phyloP scores from a whole-genome alignment of 805 yeast species.

The Wickerhamomyces kurtzmanii region DNA sequence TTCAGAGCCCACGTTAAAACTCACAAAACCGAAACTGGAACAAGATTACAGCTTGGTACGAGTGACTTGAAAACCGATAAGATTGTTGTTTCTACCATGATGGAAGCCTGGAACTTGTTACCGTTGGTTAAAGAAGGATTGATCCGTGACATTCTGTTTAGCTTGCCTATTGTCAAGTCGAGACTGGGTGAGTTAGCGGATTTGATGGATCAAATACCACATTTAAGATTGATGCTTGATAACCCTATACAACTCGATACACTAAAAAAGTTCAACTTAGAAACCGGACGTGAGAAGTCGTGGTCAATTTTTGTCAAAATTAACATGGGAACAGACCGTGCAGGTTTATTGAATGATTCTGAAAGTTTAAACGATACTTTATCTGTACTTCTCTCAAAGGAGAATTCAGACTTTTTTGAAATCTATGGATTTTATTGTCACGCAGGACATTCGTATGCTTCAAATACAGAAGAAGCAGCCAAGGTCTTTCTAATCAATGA shows the following conservation, averaged over 20 bases:
- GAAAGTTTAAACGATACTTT: constrained; percentile 27
- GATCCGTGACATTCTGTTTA: constrained; percentile 22
- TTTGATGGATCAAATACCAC: constrained; percentile 28
- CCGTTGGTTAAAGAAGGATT: constrained; percentile 28
- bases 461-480: constrained; percentile 35
- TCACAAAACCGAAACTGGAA: constrained; percentile 58
- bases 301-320: constrained; percentile 66
- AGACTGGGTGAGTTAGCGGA: constrained; percentile 31
- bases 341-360: constrained; percentile 37
- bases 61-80: constrained; percentile 28
- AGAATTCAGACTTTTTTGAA: constrained; percentile 23
- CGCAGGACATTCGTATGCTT: constrained; percentile 66
- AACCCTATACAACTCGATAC: constrained; percentile 43
- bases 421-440: constrained; percentile 69
- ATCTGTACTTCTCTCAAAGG: constrained; percentile 16
- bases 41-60: constrained; percentile 39
- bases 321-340: constrained; percentile 64
- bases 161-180: constrained; percentile 19
- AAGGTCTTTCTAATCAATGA: constrained; percentile 42
- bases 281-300: constrained; percentile 16
- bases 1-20: constrained; percentile 75
- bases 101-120: constrained; percentile 48
- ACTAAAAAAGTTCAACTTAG: constrained; percentile 26
- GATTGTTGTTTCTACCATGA: constrained; percentile 59
- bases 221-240: constrained; percentile 53